Percentiles rank a stretch among this genome's conserved stretches.
These are phyloP conservation scores for Senna tora DNA, from an alignment of 306 rosid species.

Conservation along the genomic window DNA sequence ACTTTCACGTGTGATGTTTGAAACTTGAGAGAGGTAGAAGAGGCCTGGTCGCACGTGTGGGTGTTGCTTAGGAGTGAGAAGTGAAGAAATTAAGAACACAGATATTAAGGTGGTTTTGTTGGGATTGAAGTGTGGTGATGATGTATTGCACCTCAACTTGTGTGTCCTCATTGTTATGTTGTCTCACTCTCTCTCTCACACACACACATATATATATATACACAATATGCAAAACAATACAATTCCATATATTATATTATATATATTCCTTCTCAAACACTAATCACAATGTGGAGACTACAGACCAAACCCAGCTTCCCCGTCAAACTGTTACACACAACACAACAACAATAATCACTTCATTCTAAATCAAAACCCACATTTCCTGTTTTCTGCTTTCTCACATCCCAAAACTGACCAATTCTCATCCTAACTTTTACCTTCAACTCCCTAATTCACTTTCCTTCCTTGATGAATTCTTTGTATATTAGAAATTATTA, in stretches of 20 bases:
- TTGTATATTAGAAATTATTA: no score
- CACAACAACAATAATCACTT: constrained; percentile 8
- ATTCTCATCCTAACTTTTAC: no score
- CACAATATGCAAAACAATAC: no score
- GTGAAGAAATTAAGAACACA: constrained; percentile 20
- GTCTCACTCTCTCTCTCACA: no score
- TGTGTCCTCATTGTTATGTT: background rate
- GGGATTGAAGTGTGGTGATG: constrained; percentile 15
- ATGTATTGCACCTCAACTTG: background rate
- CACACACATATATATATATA: no score
- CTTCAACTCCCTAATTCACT: no score
- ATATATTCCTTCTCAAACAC: constrained; percentile 13
- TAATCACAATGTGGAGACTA: constrained; percentile 1
- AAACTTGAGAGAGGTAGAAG: no score
- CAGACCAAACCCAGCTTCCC: constrained; percentile 37
- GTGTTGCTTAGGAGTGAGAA: constrained; percentile 34
- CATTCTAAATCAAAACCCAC: constrained; percentile 9
- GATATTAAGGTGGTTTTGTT: constrained; percentile 32
- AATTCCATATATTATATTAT: no score
- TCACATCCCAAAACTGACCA: constrained; percentile 55
- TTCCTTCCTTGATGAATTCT: no score
- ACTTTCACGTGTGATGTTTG: no score
- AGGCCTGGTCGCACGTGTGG: constrained; percentile 48
- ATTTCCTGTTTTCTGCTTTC: constrained; percentile 53
- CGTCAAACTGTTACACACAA: constrained; percentile 31